These are phyloP conservation scores for Sporodiniella umbellata DNA, from an alignment of 371 early-diverging fungal genomes.

Conservation along the genomic window DNA sequence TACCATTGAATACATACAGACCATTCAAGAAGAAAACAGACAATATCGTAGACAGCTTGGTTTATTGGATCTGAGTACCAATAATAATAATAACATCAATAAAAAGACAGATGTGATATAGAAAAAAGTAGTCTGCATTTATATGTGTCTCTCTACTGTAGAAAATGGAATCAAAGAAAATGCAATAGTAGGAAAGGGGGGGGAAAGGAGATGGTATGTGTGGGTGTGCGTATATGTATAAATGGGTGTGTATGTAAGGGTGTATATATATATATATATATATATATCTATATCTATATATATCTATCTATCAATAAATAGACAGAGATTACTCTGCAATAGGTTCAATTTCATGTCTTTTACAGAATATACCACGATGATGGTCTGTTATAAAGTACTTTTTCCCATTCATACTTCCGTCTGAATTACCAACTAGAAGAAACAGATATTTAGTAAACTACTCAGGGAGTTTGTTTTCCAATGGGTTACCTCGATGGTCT, in stretches of 20 bases:
- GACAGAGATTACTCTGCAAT: conserved; percentile 17
- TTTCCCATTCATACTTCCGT: conserved; percentile 23
- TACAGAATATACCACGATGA: conserved; percentile 28
- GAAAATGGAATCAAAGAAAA: not conserved
- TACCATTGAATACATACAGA: conserved; percentile 24
- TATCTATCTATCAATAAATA: too few relatives aligned
- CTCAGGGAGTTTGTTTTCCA: too few relatives aligned
- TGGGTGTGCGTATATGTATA: too few relatives aligned
- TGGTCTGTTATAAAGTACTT: conserved; percentile 27
- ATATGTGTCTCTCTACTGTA: too few relatives aligned
- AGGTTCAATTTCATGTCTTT: conserved; percentile 22
- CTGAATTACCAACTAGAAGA: conserved; percentile 25
- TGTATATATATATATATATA: not conserved
- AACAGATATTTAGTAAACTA: too few relatives aligned
- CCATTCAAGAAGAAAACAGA: conserved; percentile 15
- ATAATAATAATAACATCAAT: not conserved
- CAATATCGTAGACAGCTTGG: conserved; percentile 17
- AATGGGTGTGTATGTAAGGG: too few relatives aligned
- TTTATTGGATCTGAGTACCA: not conserved
- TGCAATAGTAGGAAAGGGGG: too few relatives aligned
- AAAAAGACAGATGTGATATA: too few relatives aligned
- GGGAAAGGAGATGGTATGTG: not conserved
- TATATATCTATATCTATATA: too few relatives aligned
- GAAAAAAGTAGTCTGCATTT: too few relatives aligned
- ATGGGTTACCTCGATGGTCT: conserved; percentile 34